A percentile compares a stretch with the other conserved stretches of the same genome.
Evolutionary conservation across 2,329 filamentous ascomycete species (phyloP).

Genomic region (Macrophomina tecta): DNA sequence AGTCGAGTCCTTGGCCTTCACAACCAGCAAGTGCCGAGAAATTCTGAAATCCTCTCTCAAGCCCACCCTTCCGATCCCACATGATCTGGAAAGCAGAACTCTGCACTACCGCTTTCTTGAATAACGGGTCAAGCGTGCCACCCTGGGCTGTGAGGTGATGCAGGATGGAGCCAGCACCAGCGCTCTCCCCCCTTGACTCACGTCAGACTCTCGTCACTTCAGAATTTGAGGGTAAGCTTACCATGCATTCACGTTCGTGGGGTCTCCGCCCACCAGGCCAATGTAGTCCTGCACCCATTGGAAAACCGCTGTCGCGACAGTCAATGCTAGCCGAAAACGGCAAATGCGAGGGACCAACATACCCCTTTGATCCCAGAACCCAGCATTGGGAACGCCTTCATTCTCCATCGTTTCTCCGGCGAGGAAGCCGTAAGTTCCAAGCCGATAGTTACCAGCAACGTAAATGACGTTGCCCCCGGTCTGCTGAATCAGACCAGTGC

Average conservation of each 20-base stretch:
- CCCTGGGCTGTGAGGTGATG: slow-evolving; percentile 57
- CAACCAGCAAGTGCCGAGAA: slow-evolving; percentile 41
- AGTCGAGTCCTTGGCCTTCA: slow-evolving; percentile 37
- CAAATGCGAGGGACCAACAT: background rate
- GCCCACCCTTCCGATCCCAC: slow-evolving; percentile 34
- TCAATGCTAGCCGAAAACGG: background rate
- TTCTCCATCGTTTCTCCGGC: slow-evolving; percentile 54
- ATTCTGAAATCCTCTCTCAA: slow-evolving; percentile 37
- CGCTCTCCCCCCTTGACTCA: slow-evolving; percentile 51
- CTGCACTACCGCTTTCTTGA: slow-evolving; percentile 44
- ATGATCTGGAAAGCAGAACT: slow-evolving; percentile 39
- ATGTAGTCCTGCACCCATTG: slow-evolving; percentile 59
- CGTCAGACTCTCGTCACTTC: background rate
- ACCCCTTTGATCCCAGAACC: slow-evolving; percentile 46
- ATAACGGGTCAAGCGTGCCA: slow-evolving; percentile 53
- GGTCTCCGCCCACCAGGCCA: slow-evolving; percentile 54
- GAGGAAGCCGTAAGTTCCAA: slow-evolving; percentile 53
- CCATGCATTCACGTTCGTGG: slow-evolving; percentile 54
- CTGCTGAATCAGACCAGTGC: slow-evolving; percentile 19
- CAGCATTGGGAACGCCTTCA: slow-evolving; percentile 53
- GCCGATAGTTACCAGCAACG: slow-evolving; percentile 56
- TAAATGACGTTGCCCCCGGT: slow-evolving; percentile 45
- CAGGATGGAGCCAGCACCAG: slow-evolving; percentile 58
- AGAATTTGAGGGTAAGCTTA: slow-evolving; percentile 36
- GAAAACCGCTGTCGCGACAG: slow-evolving; percentile 43